Percentiles rank a stretch among this genome's conserved stretches.
These are phyloP conservation scores for Apiospora marii DNA, from an alignment of 2,329 filamentous ascomycete genomes.

Conservation along the genomic window DNA sequence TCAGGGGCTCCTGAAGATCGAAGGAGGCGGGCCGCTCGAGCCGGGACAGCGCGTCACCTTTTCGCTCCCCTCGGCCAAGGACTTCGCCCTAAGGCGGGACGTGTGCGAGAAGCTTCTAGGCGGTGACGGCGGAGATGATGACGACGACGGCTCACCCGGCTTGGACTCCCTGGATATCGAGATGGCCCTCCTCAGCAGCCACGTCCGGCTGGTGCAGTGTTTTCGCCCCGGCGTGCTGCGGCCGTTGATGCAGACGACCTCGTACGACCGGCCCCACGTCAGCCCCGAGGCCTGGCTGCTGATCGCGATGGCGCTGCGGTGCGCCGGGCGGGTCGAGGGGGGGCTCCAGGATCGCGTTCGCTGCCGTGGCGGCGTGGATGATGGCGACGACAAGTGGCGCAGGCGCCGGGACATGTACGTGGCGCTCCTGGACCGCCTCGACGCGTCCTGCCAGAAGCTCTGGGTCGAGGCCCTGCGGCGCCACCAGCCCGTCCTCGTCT, in stretches of 20 bases:
- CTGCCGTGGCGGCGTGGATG: slow-evolving; percentile 22
- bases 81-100: background rate
- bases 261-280: background rate
- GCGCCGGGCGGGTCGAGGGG: slow-evolving; percentile 41
- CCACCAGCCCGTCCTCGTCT: slow-evolving; percentile 28
- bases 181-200: background rate
- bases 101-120: background rate
- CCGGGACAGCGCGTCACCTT: slow-evolving; percentile 11
- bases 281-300: slow-evolving; percentile 41
- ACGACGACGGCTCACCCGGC: no score
- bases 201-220: slow-evolving; percentile 6
- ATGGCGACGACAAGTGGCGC: slow-evolving; percentile 25
- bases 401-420: slow-evolving; percentile 33
- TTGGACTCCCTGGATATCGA: background rate
- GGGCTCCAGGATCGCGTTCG: background rate
- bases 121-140: background rate
- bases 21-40: background rate
- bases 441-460: slow-evolving; percentile 37
- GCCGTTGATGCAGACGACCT: background rate
- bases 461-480: slow-evolving; percentile 34
- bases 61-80: background rate
- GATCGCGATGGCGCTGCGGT: slow-evolving; percentile 40
- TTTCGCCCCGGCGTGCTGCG: slow-evolving; percentile 2
- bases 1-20: no score
- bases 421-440: slow-evolving; percentile 40